These are phyloP conservation scores for Penicillium glabrum DNA, from an alignment of 2,329 filamentous ascomycete genomes.

Conservation along the genomic window DNA sequence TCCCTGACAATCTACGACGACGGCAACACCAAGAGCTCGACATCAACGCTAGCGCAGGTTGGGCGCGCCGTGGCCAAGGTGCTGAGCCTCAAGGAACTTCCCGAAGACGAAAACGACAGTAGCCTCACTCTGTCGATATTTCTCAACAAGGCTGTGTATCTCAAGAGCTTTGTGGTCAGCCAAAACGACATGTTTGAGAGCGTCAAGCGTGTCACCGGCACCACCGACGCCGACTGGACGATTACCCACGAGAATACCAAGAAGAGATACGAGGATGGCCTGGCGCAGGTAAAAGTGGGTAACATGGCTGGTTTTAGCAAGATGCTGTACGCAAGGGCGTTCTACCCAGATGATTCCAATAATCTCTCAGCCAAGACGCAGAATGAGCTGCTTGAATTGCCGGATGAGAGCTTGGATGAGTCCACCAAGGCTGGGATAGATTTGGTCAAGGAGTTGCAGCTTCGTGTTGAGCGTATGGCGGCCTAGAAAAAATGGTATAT, in stretches of 20 bases:
- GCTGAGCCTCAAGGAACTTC: conserved; percentile 47
- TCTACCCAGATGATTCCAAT: conserved; percentile 44
- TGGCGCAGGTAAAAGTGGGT: conserved; percentile 46
- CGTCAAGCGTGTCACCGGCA: conserved; percentile 59
- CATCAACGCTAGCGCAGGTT: conserved; percentile 60
- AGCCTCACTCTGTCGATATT: conserved; percentile 44
- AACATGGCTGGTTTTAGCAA: conserved; percentile 48
- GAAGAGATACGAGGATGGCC: conserved; percentile 52
- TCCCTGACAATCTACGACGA: conserved; percentile 44
- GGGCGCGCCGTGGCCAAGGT: conserved; percentile 55
- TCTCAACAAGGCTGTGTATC: conserved; percentile 51
- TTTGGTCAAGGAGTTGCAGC: conserved; percentile 38
- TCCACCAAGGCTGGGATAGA: conserved; percentile 52
- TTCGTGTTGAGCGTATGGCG: conserved; percentile 29
- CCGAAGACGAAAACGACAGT: conserved; percentile 39
- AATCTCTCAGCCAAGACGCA: conserved; percentile 47
- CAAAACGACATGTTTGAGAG: conserved; percentile 66
- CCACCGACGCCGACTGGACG: conserved; percentile 61
- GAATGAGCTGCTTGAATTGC: conserved; percentile 59
- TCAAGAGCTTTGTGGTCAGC: conserved; percentile 58
- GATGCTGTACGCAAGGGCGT: conserved; percentile 58
- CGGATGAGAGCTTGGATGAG: conserved; percentile 60
- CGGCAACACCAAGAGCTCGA: conserved; percentile 23
- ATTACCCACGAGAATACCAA: conserved; percentile 50
- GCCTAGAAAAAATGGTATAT: background rate